Evolutionary conservation across 257 asterid genomes (phyloP).

Genomic region (Hygrophila difformis): DNA sequence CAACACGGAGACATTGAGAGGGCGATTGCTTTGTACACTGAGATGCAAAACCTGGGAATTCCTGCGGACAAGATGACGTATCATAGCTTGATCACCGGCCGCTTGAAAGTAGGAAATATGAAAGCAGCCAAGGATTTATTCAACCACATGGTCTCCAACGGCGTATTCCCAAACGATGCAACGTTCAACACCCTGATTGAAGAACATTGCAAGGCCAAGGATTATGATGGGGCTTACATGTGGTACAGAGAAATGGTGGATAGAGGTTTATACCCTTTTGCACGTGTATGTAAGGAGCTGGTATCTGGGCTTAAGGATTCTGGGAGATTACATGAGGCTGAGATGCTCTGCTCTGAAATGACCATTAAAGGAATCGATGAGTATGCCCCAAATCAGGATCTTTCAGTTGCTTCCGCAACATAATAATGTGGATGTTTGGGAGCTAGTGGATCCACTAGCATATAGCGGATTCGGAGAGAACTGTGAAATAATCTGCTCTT

Average conservation of each 20-base stretch:
- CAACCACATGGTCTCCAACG: conserved; percentile 39
- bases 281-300: conserved; percentile 34
- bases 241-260: conserved; percentile 68
- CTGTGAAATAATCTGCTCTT: no score
- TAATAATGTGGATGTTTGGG: no score
- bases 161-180: conserved; percentile 40
- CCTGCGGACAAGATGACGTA: conserved; percentile 52
- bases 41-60: conserved; percentile 49
- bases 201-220: conserved; percentile 56
- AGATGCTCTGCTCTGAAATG: conserved; percentile 51
- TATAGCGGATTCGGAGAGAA: no score
- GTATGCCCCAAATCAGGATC: conserved; percentile 20
- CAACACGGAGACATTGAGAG: conserved; percentile 33
- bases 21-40: conserved; percentile 30
- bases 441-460: no score
- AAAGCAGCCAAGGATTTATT: conserved; percentile 41
- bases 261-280: conserved; percentile 35
- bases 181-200: conserved; percentile 44
- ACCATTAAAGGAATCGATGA: conserved; percentile 46
- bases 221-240: conserved; percentile 38
- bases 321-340: conserved; percentile 38
- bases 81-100: conserved; percentile 54
- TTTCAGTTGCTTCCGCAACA: conserved; percentile 20
- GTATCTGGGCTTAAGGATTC: conserved; percentile 48
- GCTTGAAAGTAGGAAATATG: conserved; percentile 35